phyloP scores from a whole-genome alignment of 306 rosid genomes.

The Datisca glomerata region DNA sequence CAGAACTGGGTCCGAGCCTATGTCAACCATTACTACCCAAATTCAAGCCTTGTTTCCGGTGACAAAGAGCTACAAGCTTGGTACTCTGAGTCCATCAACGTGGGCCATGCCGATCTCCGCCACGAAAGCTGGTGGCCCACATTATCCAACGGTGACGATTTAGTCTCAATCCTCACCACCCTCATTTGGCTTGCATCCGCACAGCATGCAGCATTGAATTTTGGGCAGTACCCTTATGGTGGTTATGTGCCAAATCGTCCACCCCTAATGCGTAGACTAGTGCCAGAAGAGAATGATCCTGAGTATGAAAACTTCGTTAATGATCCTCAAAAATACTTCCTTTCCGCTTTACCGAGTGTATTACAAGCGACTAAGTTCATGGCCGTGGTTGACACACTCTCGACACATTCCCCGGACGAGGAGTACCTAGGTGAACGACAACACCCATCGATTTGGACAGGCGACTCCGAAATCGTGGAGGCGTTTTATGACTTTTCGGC shows the following conservation, averaged over 20 bases:
- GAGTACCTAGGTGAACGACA: constrained; percentile 89
- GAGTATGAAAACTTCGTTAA: constrained; percentile 49
- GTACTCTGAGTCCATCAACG: constrained; percentile 80
- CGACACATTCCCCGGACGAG: constrained; percentile 87
- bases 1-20: constrained; percentile 67
- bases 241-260: constrained; percentile 95
- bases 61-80: constrained; percentile 81
- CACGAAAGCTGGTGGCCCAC: constrained; percentile 82
- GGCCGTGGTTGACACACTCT: constrained; percentile 89
- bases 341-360: constrained; percentile 53
- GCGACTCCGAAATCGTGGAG: constrained; percentile 49
- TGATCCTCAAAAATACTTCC: constrained; percentile 77
- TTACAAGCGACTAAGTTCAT: constrained; percentile 56
- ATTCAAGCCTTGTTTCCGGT: constrained; percentile 29
- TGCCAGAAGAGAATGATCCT: constrained; percentile 69
- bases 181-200: constrained; percentile 88
- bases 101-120: constrained; percentile 73
- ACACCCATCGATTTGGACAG: constrained; percentile 64
- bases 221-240: constrained; percentile 92
- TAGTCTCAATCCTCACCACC: constrained; percentile 53
- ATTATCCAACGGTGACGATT: constrained; percentile 41
- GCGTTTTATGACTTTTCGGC: constrained; percentile 61
- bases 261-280: constrained; percentile 62
- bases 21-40: constrained; percentile 69
- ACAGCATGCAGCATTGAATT: constrained; percentile 96